Evolutionary conservation across 2,329 filamentous ascomycete genomes (phyloP).

Genomic region (Lachnum nothofagi): DNA sequence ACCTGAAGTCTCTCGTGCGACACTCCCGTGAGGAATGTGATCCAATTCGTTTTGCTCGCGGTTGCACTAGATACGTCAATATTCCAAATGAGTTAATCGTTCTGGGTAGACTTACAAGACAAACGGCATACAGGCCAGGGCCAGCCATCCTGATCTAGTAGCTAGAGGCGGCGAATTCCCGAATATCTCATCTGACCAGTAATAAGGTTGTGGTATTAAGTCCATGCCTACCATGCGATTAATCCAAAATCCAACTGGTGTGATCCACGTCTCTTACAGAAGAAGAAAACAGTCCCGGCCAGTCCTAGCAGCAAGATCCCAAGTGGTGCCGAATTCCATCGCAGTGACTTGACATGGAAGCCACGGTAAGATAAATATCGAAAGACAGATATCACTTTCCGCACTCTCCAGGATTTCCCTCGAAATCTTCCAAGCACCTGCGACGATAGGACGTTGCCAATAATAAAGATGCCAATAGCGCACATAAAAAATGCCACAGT

Average conservation of each 20-base stretch:
- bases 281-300: conserved; percentile 13
- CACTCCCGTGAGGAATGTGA: conserved; percentile 78
- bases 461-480: conserved; percentile 10
- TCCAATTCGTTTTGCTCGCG: conserved; percentile 75
- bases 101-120: conserved; percentile 4
- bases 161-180: conserved; percentile 77
- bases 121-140: conserved; percentile 78
- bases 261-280: conserved; percentile 2
- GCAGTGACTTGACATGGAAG: conserved; percentile 8
- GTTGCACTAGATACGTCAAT: conserved; percentile 56
- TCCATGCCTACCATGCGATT: conserved; percentile 4
- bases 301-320: conserved; percentile 13
- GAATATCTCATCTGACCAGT: conserved; percentile 18
- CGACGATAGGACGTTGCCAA: background rate
- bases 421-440: conserved; percentile 2
- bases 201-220: conserved; percentile 16
- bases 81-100: background rate
- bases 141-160: conserved; percentile 81
- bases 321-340: conserved; percentile 11
- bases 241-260: background rate
- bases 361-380: conserved; percentile 11
- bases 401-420: conserved; percentile 1
- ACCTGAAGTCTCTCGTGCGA: conserved; percentile 87
- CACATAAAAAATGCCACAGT: conserved; percentile 14
- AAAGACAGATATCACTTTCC: background rate